Base-by-base conservation (phyloP, 306 rosid species). In the Rosa lucieae region DNA sequence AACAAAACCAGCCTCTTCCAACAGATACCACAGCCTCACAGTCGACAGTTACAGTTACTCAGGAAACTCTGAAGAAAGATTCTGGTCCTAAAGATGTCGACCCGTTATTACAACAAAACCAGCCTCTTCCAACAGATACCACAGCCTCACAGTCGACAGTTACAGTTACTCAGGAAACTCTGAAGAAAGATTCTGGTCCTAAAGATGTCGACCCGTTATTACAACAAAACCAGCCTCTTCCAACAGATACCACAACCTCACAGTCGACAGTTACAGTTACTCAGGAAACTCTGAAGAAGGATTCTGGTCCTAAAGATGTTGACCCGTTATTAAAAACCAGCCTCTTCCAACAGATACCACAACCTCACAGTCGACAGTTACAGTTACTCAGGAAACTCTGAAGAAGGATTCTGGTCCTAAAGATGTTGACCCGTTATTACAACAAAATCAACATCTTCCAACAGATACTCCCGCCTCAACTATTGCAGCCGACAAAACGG, bases 1-100 rank as follows among this genome's bases (percentile, higher is more conserved):
- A 79, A 32, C 87, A 84, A 52, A 83, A 75, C 43, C 86, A 76
- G 68, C 39, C 59, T 82, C 83, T 77, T 79, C 70, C 86, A 48
- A 53, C 79, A 10, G 83, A 42, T 72, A 52, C 75, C 79, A 72
- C 86, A 63, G 75, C 86, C 8, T 53, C 53, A 26, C 43, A 6
- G 12, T 9, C 26, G 23, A 26, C 44, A 5, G n/a, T 43, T 37
- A 76, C 55, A 23, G 68, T 49, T 62, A 46, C 53, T 66, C 47
- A n/a, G 32, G 82, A 26, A 72, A n/a, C 35, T 40, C 29, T 52
- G 53, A 15, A 59, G 59, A 77, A 79, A 78, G 80, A 48, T 70
- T 48, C 29, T 29, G 75, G 58, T 74, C 72, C 67, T 49, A 77
- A 43, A 67, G 59, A 39, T 67, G 74, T 67, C 9, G 75, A 43